Evolutionary conservation across 2,329 filamentous ascomycete genomes (phyloP).

Genomic region (Leptographium wingfieldii): DNA sequence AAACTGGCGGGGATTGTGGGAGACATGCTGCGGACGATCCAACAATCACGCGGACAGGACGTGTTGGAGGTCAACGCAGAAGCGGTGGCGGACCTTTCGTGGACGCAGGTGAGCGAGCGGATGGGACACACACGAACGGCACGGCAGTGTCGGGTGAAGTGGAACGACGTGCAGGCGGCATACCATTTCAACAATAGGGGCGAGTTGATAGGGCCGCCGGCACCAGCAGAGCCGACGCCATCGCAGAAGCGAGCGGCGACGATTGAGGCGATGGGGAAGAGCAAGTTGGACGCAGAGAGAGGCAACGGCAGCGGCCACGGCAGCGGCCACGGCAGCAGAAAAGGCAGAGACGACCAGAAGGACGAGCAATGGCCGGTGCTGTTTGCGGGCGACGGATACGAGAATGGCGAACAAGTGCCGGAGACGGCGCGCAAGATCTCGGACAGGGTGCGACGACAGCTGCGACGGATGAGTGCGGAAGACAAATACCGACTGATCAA

Average conservation of each 20-base stretch:
- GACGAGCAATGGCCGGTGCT: not conserved
- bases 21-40: slow-evolving; percentile 28
- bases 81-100: slow-evolving; percentile 47
- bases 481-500: slow-evolving; percentile 32
- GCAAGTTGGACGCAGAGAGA: not conserved
- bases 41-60: slow-evolving; percentile 12
- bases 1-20: slow-evolving; percentile 39
- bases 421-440: slow-evolving; percentile 25
- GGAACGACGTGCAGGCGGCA: slow-evolving; percentile 28
- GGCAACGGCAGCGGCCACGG: not conserved
- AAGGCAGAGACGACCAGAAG: not conserved
- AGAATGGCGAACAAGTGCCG: slow-evolving; percentile 13
- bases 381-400: slow-evolving; percentile 13
- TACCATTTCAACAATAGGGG: slow-evolving; percentile 8
- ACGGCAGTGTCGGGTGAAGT: slow-evolving; percentile 57
- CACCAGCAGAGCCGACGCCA: slow-evolving; percentile 1
- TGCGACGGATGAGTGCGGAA: slow-evolving; percentile 27
- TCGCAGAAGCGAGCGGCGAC: slow-evolving; percentile 5
- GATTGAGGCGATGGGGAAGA: not conserved
- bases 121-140: slow-evolving; percentile 51
- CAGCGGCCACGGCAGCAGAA: not conserved
- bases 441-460: slow-evolving; percentile 29
- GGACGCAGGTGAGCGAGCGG: slow-evolving; percentile 48
- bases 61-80: slow-evolving; percentile 5
- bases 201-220: slow-evolving; percentile 5